These are phyloP conservation scores for Hymenoscyphus salicellus DNA, from an alignment of 2,329 filamentous ascomycete genomes.

Conservation along the genomic window DNA sequence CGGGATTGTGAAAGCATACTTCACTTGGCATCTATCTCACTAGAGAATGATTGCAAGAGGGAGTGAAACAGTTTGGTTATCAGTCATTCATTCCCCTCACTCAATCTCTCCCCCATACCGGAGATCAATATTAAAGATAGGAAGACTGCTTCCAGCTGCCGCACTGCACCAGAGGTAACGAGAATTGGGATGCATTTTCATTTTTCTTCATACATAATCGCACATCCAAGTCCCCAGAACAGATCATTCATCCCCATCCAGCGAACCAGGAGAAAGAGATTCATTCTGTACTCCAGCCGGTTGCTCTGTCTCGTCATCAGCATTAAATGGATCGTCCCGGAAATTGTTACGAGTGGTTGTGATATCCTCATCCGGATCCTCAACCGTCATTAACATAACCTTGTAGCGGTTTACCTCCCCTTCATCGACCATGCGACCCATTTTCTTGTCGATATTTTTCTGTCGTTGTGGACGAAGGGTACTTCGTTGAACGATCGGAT, in stretches of 20 bases:
- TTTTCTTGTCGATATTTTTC: conserved; percentile 56
- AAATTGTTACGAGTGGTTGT: conserved; percentile 51
- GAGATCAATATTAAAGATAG: background rate
- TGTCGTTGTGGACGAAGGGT: conserved; percentile 60
- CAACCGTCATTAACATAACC: conserved; percentile 53
- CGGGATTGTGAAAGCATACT: too few relatives aligned
- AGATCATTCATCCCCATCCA: background rate
- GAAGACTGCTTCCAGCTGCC: background rate
- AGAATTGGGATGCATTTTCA: background rate
- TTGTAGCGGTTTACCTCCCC: conserved; percentile 43
- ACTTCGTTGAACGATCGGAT: conserved; percentile 64
- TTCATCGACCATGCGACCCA: conserved; percentile 36
- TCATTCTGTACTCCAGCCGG: background rate
- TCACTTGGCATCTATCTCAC: too few relatives aligned
- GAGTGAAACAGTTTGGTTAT: background rate
- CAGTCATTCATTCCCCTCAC: too few relatives aligned
- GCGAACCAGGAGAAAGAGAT: background rate
- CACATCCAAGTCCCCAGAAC: background rate
- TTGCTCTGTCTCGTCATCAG: conserved; percentile 19
- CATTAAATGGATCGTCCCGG: conserved; percentile 38
- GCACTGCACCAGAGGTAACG: background rate
- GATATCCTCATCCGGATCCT: conserved; percentile 55
- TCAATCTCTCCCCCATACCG: too few relatives aligned
- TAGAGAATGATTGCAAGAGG: background rate
- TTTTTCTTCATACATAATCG: background rate